Evolutionary conservation across 192 early-diverging fungal species (phyloP), one percentile per base, ranked within the genome.

Genomic region (Gryganskiella cystojenkinii): DNA sequence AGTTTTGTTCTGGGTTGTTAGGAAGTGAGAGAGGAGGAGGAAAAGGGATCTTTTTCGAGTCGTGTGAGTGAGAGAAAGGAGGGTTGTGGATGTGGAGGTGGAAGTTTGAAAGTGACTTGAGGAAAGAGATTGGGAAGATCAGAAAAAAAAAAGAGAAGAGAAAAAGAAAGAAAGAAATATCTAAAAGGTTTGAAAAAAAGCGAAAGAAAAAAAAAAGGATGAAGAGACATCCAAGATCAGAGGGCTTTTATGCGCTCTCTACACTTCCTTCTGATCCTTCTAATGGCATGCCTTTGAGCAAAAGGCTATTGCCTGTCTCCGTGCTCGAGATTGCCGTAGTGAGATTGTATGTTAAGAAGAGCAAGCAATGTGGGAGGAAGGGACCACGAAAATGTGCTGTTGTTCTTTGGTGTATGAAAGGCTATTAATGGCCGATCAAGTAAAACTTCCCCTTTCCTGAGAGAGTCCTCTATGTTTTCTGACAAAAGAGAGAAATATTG

Each of bases 81-180:
- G 37, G 37, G 37, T 9, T 5, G 13, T 13, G 37, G 37, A 9
- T 13, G 37, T 9, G 37, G 37, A 13, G n/a, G n/a, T 56, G 27
- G 34, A 28, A 56, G 20, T 14, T 43, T 43, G 34, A 59, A 42
- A 11, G 27, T 24, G 6, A 43, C 9, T 43, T 8, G 17, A 15
- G 7, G 28, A 28, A 37, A 61, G 42, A 45, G 44, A 28, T 30
- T 51, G 20, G 31, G 24, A 53, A 28, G 24, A 35, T 3, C 22
- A 64, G 22, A 64, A 42, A 61, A 20, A 46, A 25, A 11, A 31
- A 46, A 28, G 46, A 31, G 30, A 28, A 46, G 44, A 51, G 17
- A 28, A 60, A 46, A 24, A 58, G 47, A 46, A 28, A 61, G 24
- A 61, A 11, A 11, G 22, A 44, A 30, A n/a, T n/a, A n/a, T n/a